Evolutionary conservation across 2,329 filamentous ascomycete species (phyloP).

Genomic region (Pseudocercospora crystallina): DNA sequence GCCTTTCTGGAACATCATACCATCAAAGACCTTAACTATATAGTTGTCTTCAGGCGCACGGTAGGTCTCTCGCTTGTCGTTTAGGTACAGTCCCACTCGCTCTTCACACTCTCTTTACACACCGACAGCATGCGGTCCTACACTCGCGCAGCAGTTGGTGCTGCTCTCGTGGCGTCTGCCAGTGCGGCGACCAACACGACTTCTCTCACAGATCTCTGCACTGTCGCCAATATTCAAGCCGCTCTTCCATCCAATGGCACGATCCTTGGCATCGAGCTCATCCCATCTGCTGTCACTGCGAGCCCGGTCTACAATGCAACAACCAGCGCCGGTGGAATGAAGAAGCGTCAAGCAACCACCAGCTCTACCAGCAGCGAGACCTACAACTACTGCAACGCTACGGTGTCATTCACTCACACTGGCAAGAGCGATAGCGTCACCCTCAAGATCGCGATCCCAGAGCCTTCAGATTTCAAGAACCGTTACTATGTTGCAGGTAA

Average conservation of each 20-base stretch:
- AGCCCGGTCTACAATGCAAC: constrained; percentile 38
- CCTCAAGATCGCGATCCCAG: constrained; percentile 34
- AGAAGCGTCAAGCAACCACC: constrained; percentile 39
- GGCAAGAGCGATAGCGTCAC: constrained; percentile 31
- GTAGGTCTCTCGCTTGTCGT: no score
- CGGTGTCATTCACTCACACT: constrained; percentile 18
- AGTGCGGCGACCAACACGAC: constrained; percentile 9
- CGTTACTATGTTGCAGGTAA: constrained; percentile 48
- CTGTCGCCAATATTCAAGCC: constrained; percentile 18
- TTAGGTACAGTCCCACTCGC: no score
- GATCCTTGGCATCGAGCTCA: constrained; percentile 38
- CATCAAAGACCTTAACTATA: no score
- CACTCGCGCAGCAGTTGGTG: no score
- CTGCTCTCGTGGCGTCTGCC: no score
- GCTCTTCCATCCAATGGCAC: constrained; percentile 20
- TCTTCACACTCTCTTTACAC: no score
- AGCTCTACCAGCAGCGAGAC: constrained; percentile 40
- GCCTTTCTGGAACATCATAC: no score
- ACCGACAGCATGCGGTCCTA: no score
- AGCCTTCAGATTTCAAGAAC: constrained; percentile 47
- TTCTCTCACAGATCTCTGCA: constrained; percentile 22
- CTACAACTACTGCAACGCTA: constrained; percentile 21
- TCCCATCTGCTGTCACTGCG: constrained; percentile 40
- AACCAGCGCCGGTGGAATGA: constrained; percentile 31
- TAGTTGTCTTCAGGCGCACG: no score